Base-by-base conservation (phyloP, 2,329 filamentous ascomycete genomes). In the Exophiala alcalophila region DNA sequence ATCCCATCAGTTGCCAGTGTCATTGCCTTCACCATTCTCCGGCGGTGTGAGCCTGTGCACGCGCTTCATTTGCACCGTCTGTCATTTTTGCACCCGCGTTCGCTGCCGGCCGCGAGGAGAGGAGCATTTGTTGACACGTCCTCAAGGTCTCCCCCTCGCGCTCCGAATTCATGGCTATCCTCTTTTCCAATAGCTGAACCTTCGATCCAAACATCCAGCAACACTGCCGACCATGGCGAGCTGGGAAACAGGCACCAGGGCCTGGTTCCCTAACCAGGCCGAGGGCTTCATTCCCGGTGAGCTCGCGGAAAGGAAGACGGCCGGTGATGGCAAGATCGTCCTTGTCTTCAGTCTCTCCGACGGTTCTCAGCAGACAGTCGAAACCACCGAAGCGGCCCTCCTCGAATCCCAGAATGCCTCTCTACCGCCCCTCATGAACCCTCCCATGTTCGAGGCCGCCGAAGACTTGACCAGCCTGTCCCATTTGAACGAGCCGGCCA, bases 241-340 rank as follows among this genome's bases (percentile, higher is more conserved):
- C 30, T 57, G 54, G 54, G 90, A 97, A 76, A 81, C 96, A 63
- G 92, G 91, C 64, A 97, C 91, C 61, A 83, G 88, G 79, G 92
- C 90, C 65, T 98, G 92, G 92, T 92, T 97, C 78, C 90, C 92
- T 59, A 92, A 98, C 74, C 73, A 80, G 65, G 86, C 86, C 50
- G 91, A 98, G 70, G 92, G 92, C 71, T 98, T 92, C 91, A 81
- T 98, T 66, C 86, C 90, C 64, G 96, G 92, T 32, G 90, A 97
- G 76, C 85, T 98, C 59, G 76, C 84, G 65, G 84, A 86, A 69
- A 96, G 92, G 76, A 77, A 78, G 43, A 72, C 87, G 55, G 77
- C 92, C 62, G 92, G 89, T 50, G 78, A 88, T 62, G 96, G 94
- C 65, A 84, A 77, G 63, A 78, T 98, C 59, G 39, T 41, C 37